phyloP scores from a whole-genome alignment of 225 moss, liverwort and hornwort species.

The Antitrichia curtipendula region DNA sequence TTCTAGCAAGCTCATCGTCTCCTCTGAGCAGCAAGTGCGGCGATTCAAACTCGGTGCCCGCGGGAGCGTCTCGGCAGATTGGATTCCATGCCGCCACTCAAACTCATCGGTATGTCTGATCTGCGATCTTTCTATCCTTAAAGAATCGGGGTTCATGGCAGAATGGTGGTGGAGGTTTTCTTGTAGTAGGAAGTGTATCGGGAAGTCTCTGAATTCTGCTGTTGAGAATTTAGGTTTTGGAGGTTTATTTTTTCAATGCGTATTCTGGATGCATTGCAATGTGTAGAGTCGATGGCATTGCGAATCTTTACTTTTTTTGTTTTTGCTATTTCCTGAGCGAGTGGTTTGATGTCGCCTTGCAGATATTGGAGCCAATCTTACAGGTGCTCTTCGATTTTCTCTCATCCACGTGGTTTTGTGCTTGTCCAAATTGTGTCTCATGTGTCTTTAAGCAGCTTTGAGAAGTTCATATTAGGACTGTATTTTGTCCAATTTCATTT shows the following conservation, averaged over 20 bases:
- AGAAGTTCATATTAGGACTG: not conserved
- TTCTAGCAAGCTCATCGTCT: not conserved
- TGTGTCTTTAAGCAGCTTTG: not conserved
- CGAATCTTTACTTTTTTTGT: not conserved
- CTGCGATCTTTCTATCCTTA: not conserved
- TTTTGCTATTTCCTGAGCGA: not conserved
- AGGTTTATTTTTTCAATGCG: not conserved
- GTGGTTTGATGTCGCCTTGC: not conserved
- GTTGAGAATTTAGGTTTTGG: not conserved
- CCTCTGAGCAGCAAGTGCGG: not conserved
- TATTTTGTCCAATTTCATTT: not conserved
- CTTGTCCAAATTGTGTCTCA: not conserved
- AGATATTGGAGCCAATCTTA: conserved; percentile 91
- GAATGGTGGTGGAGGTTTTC: not conserved
- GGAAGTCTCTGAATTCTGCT: not conserved
- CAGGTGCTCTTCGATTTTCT: conserved; percentile 28
- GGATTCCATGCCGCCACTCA: not conserved
- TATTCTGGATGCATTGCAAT: not conserved
- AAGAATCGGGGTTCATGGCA: not conserved
- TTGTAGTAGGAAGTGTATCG: not conserved
- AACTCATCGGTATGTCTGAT: not conserved
- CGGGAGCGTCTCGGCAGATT: not conserved
- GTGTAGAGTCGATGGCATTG: not conserved
- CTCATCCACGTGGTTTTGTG: not conserved
- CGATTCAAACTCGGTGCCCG: not conserved